Percentiles rank a stretch among this genome's conserved stretches.
Conservation (phyloP, 108 stramenopile species). For the Cyclotella choctawhatcheeana region DNA sequence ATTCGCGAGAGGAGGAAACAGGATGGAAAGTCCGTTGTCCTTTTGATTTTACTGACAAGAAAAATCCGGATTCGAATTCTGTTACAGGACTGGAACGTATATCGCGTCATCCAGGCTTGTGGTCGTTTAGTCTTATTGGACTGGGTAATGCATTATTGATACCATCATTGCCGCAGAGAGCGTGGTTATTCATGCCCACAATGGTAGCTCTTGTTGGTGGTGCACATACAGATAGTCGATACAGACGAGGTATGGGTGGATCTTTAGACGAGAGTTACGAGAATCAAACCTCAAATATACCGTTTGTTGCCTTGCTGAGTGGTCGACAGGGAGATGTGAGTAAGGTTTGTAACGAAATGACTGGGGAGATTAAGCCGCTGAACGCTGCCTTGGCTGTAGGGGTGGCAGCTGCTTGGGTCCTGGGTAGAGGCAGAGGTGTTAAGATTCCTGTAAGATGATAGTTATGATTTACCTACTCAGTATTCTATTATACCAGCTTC, state of each 20-base stretch:
- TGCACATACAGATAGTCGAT: constrained; percentile 82
- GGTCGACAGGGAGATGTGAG: constrained; percentile 67
- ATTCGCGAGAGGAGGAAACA: background rate
- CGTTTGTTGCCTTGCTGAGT: constrained; percentile 77
- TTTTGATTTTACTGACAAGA: constrained; percentile 82
- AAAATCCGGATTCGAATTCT: constrained; percentile 21
- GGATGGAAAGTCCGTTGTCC: constrained; percentile 89
- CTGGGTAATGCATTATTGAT: constrained; percentile 68
- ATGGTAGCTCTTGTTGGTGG: constrained; percentile 86
- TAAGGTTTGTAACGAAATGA: constrained; percentile 34
- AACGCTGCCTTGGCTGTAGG: constrained; percentile 72
- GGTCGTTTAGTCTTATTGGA: constrained; percentile 80
- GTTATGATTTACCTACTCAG: no score
- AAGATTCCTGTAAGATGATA: no score
- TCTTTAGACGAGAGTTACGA: constrained; percentile 61
- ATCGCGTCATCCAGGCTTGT: constrained; percentile 86
- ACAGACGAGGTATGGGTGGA: constrained; percentile 84
- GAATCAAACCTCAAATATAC: constrained; percentile 77
- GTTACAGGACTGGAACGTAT: constrained; percentile 78
- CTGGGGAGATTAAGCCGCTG: constrained; percentile 68
- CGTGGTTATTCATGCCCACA: constrained; percentile 77
- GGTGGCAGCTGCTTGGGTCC: constrained; percentile 48
- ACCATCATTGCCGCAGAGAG: constrained; percentile 60
- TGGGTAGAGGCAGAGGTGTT: constrained; percentile 38
- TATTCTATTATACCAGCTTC: no score